Conservation (phyloP, 176 grass and related monocot species). For the Avena sativa region DNA sequence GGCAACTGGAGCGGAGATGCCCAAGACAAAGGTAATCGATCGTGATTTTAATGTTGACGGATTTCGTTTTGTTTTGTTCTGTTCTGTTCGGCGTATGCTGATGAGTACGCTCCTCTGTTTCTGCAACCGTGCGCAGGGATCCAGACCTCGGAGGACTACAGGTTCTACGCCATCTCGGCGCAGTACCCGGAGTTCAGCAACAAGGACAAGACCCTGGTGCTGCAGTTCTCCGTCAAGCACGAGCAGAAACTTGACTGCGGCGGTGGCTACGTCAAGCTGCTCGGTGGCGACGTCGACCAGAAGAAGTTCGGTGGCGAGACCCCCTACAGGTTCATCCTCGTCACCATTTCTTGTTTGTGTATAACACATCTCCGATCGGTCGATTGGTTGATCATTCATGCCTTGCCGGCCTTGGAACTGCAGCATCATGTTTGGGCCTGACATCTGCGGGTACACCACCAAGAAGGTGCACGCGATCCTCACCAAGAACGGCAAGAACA, state of each 20-base stretch:
- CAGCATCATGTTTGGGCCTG: conserved; percentile 81
- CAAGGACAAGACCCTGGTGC: conserved; percentile 72
- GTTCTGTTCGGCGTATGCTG: background rate
- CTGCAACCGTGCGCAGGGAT: conserved; percentile 56
- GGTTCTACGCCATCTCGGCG: conserved; percentile 95
- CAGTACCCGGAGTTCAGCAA: conserved; percentile 77
- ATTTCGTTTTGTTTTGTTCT: background rate
- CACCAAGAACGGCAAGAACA: conserved; percentile 60
- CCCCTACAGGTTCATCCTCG: conserved; percentile 69
- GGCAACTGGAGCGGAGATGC: conserved; percentile 85
- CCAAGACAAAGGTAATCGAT: conserved; percentile 68
- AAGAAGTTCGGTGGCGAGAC: conserved; percentile 88
- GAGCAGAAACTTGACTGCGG: conserved; percentile 86
- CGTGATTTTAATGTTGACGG: background rate
- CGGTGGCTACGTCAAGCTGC: conserved; percentile 76
- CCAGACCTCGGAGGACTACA: conserved; percentile 90
- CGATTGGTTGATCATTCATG: background rate
- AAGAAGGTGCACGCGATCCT: conserved; percentile 73
- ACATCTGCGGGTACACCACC: conserved; percentile 68
- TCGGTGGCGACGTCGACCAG: conserved; percentile 69
- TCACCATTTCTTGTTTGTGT: background rate
- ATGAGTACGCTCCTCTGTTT: background rate
- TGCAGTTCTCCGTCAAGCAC: conserved; percentile 83
- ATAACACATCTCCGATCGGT: background rate
- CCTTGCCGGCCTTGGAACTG: background rate